A percentile compares a stretch with the other conserved stretches of the same genome.
phyloP scores from a whole-genome alignment of 2,329 filamentous ascomycete genomes.

The Nothophoma quercina region DNA sequence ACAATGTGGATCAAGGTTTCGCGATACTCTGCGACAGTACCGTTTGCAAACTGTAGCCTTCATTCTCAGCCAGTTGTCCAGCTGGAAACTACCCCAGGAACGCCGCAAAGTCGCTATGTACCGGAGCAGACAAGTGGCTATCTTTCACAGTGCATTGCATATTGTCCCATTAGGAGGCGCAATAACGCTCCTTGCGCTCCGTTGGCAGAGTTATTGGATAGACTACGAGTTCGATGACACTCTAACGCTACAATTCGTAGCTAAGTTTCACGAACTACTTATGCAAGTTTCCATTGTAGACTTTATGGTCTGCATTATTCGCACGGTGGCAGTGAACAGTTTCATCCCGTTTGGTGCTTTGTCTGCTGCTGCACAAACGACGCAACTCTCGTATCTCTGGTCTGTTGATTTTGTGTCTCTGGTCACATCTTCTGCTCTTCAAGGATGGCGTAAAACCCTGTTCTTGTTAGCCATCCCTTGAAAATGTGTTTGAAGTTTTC shows the following conservation, averaged over 20 bases:
- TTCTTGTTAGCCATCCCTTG: too few relatives aligned
- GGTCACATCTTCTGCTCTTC: neutral
- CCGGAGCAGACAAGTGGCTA: conserved; percentile 9
- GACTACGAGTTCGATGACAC: neutral
- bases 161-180: neutral
- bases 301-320: conserved; percentile 14
- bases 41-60: too few relatives aligned
- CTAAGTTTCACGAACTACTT: conserved; percentile 28
- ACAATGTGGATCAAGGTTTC: too few relatives aligned
- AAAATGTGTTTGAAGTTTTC: too few relatives aligned
- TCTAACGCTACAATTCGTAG: conserved; percentile 23
- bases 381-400: conserved; percentile 27
- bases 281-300: conserved; percentile 26
- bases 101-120: conserved; percentile 20
- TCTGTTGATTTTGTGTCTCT: conserved; percentile 21
- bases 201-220: conserved; percentile 1
- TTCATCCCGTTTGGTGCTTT: conserved; percentile 21
- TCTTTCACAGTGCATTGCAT: conserved; percentile 14
- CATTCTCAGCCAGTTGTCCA: too few relatives aligned
- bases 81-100: too few relatives aligned
- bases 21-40: too few relatives aligned
- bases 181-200: neutral
- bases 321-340: neutral
- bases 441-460: neutral
- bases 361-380: conserved; percentile 10